These are phyloP conservation scores for Sporothrix pseudoabietina DNA, from an alignment of 2,329 filamentous ascomycete genomes.

Conservation along the genomic window DNA sequence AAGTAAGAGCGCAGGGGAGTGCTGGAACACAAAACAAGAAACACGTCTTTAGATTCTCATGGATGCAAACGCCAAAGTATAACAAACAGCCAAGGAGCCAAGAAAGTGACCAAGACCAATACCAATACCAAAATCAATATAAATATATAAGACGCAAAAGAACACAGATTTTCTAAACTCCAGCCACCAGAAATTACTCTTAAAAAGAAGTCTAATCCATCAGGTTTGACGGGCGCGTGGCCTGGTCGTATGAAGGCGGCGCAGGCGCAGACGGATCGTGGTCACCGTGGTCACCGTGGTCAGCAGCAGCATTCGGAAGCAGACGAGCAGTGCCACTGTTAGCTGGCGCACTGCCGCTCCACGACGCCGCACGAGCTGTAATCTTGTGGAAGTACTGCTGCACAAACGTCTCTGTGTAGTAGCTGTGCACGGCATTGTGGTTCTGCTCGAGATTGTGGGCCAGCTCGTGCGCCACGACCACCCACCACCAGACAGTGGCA, in stretches of 20 bases:
- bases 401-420: slow-evolving; percentile 81
- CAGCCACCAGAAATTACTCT: background rate
- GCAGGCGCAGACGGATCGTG: background rate
- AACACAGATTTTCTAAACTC: background rate
- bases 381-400: slow-evolving; percentile 75
- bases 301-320: background rate
- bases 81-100: background rate
- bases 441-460: slow-evolving; percentile 85
- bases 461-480: slow-evolving; percentile 88
- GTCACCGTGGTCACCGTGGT: background rate
- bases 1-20: background rate
- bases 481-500: slow-evolving; percentile 42
- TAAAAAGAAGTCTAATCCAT: slow-evolving; percentile 21
- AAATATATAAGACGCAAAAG: background rate
- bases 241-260: slow-evolving; percentile 32
- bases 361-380: slow-evolving; percentile 55
- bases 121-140: background rate
- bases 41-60: background rate
- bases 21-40: background rate
- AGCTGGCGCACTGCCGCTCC: background rate
- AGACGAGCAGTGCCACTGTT: background rate
- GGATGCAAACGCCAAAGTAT: slow-evolving; percentile 1
- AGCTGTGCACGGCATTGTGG: slow-evolving; percentile 79
- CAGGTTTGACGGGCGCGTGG: slow-evolving; percentile 21
- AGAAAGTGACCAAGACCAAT: background rate